A percentile compares a stretch with the other conserved stretches of the same genome.
Evolutionary conservation across 2,329 filamentous ascomycete species (phyloP).

Genomic region (Cadophora sp.): DNA sequence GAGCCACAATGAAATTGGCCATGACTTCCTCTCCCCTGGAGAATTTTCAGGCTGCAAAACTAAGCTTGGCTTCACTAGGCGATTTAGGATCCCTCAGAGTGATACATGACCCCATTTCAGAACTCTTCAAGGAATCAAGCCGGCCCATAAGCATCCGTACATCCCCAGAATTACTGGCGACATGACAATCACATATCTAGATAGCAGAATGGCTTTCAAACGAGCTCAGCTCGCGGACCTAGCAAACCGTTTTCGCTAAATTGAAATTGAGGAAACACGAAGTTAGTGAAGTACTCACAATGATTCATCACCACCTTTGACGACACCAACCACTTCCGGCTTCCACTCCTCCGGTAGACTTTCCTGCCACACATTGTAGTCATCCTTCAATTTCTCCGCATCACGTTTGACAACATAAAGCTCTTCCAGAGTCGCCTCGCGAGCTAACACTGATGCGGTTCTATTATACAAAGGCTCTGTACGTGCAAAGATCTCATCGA

Average conservation of each 20-base stretch:
- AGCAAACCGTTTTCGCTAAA: too few relatives aligned
- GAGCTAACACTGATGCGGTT: background rate
- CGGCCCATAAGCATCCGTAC: too few relatives aligned
- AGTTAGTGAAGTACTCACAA: background rate
- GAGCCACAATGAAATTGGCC: background rate
- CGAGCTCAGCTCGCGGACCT: too few relatives aligned
- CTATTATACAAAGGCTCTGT: slow-evolving; percentile 7
- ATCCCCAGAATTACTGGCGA: too few relatives aligned
- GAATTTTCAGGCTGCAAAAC: too few relatives aligned
- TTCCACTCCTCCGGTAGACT: slow-evolving; percentile 8
- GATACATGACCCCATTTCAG: too few relatives aligned
- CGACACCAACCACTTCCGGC: background rate
- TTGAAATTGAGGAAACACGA: background rate
- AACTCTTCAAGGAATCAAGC: too few relatives aligned
- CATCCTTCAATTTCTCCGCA: background rate
- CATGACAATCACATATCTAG: too few relatives aligned
- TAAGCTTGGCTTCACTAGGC: too few relatives aligned
- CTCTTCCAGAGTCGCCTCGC: slow-evolving; percentile 6
- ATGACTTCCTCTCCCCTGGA: too few relatives aligned
- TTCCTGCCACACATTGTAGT: slow-evolving; percentile 6
- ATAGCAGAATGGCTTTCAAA: too few relatives aligned
- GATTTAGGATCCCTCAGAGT: too few relatives aligned
- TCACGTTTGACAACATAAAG: background rate
- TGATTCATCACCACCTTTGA: background rate
- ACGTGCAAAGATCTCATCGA: slow-evolving; percentile 8